Conservation (phyloP, 768 basidiomycete genomes). For the Xanthoconium stramineum region DNA sequence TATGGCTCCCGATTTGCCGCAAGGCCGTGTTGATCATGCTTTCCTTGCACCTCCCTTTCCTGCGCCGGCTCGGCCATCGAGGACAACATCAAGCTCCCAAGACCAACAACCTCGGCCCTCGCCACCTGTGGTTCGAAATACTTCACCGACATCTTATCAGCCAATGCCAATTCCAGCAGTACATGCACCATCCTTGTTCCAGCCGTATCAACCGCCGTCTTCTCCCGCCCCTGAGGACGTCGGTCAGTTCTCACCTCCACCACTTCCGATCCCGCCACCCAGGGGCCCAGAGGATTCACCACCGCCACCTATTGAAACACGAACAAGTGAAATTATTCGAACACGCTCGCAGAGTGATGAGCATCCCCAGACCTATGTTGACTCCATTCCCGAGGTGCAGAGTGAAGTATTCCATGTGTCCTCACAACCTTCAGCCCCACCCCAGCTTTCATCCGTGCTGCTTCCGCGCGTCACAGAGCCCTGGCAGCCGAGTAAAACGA, state of each 20-base stretch:
- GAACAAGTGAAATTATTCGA: slow-evolving; percentile 26
- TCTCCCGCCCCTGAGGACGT: slow-evolving; percentile 11
- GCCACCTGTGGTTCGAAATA: slow-evolving; percentile 13
- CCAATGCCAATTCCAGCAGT: slow-evolving; percentile 3
- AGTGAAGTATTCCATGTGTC: slow-evolving; percentile 27
- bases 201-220: slow-evolving; percentile 23
- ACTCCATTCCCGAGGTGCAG: slow-evolving; percentile 13
- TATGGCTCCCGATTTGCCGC: slow-evolving; percentile 21
- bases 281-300: slow-evolving; percentile 22
- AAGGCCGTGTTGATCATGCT: slow-evolving; percentile 18
- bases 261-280: slow-evolving; percentile 29
- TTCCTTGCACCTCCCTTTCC: slow-evolving; percentile 29
- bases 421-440: not conserved
- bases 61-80: slow-evolving; percentile 24
- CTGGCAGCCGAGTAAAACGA: slow-evolving; percentile 6
- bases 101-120: slow-evolving; percentile 16
- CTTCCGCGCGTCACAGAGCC: slow-evolving; percentile 2
- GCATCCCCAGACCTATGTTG: not conserved
- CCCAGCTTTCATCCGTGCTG: not conserved
- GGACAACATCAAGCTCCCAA: slow-evolving; percentile 21
- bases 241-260: slow-evolving; percentile 27
- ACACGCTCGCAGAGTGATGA: slow-evolving; percentile 14
- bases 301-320: slow-evolving; percentile 19
- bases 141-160: slow-evolving; percentile 15
- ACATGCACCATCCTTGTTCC: slow-evolving; percentile 25